Percentiles rank a stretch among this genome's conserved stretches.
These are phyloP conservation scores for Cajanus cajan DNA, from an alignment of 306 rosid genomes.

Conservation along the genomic window DNA sequence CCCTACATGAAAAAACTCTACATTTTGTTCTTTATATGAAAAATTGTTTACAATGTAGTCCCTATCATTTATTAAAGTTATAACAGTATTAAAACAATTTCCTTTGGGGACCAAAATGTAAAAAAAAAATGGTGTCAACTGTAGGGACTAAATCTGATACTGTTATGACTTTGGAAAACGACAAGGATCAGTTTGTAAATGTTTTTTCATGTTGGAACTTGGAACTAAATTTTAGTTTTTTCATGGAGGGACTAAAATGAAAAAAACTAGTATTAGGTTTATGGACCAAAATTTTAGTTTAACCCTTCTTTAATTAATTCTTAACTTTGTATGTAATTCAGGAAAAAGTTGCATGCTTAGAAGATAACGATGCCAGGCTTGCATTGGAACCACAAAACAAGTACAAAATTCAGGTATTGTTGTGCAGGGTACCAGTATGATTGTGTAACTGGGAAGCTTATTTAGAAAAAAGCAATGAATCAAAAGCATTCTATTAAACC, in stretches of 20 bases:
- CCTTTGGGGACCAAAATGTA: neutral
- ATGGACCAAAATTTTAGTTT: neutral
- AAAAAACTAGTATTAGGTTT: neutral
- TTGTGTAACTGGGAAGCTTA: conserved; percentile 12
- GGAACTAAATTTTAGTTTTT: neutral
- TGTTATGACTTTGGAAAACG: neutral
- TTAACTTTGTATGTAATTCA: conserved; percentile 34
- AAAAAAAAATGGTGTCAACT: neutral
- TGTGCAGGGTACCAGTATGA: neutral
- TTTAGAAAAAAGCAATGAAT: conserved; percentile 13
- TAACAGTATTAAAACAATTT: neutral
- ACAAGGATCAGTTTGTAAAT: neutral
- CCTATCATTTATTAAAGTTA: neutral
- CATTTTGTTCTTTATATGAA: neutral
- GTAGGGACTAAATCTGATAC: neutral
- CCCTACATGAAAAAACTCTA: neutral
- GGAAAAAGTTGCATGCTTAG: conserved; percentile 99
- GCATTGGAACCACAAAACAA: conserved; percentile 75
- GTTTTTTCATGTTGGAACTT: neutral
- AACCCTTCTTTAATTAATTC: neutral
- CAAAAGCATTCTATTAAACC: neutral
- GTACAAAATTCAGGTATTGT: conserved; percentile 84
- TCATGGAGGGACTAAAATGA: neutral
- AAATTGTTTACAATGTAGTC: neutral
- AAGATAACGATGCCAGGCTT: conserved; percentile 93